Conservation (phyloP, 1,284 basidiomycete genomes). For the Athelia psychrophila region DNA sequence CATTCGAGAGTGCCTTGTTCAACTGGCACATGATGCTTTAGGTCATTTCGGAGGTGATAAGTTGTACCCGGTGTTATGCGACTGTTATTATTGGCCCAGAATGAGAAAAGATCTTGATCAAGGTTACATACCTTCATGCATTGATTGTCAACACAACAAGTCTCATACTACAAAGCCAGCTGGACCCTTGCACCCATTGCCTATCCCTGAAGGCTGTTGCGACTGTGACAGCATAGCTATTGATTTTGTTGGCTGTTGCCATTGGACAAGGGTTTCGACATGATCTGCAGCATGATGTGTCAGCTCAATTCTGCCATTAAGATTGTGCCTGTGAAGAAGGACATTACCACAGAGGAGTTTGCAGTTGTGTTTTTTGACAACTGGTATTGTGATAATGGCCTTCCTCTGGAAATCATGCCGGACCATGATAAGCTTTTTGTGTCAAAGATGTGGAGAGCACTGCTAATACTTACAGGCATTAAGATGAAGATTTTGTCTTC, state of each 20-base stretch:
- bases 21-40: slow-evolving; percentile 16
- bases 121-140: background rate
- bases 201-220: slow-evolving; percentile 18
- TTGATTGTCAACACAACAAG: background rate
- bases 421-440: too few relatives aligned
- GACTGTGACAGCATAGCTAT: slow-evolving; percentile 18
- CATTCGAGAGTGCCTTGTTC: slow-evolving; percentile 8
- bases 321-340: background rate
- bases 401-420: background rate
- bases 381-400: slow-evolving; percentile 3
- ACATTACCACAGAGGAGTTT: slow-evolving; percentile 8
- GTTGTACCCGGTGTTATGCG: slow-evolving; percentile 9
- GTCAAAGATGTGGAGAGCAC: slow-evolving; percentile 12
- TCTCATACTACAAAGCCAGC: background rate
- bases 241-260: slow-evolving; percentile 32
- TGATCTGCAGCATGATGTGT: slow-evolving; percentile 10
- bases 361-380: slow-evolving; percentile 1
- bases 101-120: background rate
- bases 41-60: slow-evolving; percentile 22
- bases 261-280: slow-evolving; percentile 11
- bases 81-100: slow-evolving; percentile 16
- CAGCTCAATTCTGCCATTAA: background rate
- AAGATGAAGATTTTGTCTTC: slow-evolving; percentile 11
- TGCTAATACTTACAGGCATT: slow-evolving; percentile 7
- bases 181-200: slow-evolving; percentile 16